Conservation (phyloP, 1,284 basidiomycete species). For the Jaminaea rosea region DNA sequence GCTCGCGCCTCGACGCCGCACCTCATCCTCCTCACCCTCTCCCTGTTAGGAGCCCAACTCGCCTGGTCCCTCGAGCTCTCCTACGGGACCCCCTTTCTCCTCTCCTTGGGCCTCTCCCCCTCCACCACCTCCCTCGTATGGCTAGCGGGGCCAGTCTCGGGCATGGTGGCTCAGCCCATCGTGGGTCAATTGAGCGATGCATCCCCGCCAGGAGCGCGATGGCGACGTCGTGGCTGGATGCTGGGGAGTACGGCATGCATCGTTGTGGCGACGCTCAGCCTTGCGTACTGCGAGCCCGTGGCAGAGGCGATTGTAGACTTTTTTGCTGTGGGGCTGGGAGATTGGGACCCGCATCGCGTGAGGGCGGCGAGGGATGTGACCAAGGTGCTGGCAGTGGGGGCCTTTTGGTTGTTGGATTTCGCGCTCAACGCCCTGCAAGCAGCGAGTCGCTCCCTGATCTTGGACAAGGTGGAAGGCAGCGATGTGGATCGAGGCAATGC, state of each 20-base stretch:
- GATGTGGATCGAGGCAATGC: neutral
- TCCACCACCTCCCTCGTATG: constrained; percentile 87
- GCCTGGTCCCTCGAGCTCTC: constrained; percentile 81
- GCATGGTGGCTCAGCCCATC: constrained; percentile 84
- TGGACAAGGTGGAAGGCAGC: constrained; percentile 56
- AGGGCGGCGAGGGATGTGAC: constrained; percentile 16
- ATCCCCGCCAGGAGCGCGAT: constrained; percentile 68
- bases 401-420: constrained; percentile 90
- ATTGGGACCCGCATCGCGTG: constrained; percentile 72
- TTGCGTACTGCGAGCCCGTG: constrained; percentile 75
- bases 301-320: constrained; percentile 69
- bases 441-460: constrained; percentile 76
- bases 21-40: constrained; percentile 52
- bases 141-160: constrained; percentile 88
- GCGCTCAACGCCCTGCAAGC: constrained; percentile 84
- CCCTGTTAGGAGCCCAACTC: constrained; percentile 44
- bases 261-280: constrained; percentile 63
- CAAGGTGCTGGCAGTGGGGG: constrained; percentile 64
- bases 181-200: constrained; percentile 90
- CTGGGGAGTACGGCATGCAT: constrained; percentile 63
- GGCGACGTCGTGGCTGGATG: constrained; percentile 76
- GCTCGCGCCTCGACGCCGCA: neutral
- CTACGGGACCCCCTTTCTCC: constrained; percentile 86
- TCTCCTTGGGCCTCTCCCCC: constrained; percentile 78
- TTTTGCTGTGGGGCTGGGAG: constrained; percentile 66